Base-by-base conservation (phyloP, 2,329 filamentous ascomycete genomes). In the Sarocladium kiliense region DNA sequence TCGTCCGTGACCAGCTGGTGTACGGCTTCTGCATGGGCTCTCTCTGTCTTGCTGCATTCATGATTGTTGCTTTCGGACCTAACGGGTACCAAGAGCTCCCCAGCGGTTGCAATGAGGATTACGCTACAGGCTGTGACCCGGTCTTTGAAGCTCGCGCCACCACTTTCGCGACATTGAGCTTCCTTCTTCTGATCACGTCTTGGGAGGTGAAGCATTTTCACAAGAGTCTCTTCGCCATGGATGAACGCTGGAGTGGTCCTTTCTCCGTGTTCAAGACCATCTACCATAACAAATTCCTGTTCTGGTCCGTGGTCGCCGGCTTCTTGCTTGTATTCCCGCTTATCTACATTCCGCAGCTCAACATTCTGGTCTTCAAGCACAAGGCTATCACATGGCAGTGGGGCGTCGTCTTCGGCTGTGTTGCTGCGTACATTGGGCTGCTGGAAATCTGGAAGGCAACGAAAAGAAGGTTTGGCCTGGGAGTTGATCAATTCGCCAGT, bases 191-290 rank as follows among this genome's bases (percentile, higher is more conserved):
- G 6, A 78, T 88, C 55, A 84, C 86, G 0, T 84, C 87, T 0
- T 89, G 86, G 86, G 85, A 90, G 69, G 84, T 87, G 64, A 85
- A 88, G 66, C 83, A 89, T 61, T 85, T 87, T 68, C 81, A 81
- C 16, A 80, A 84, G 45, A 86, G 82, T 19, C 77, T 90, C 61
- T 90, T 90, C 71, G 76, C 78, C 62, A 86, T 89, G 81, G 76
- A 84, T 57, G 73, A 77, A 58, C 67, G 73, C 32, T 80, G 75
- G 71, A 61, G 62, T 3, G 80, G 79, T 0, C 72, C 74, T 1
- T 67, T 77, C 39, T 77, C 79, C 0, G 73, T 83, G 11, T 77
- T 81, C 63, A 71, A 70, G 61, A 87, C 86, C n/a, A 73, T 89
- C 12, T 87, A 82, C 74, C 74, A 80, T 61, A 90, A 90, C 69